phyloP scores from a whole-genome alignment of 495 filamentous ascomycete genomes.

The Alectoria sarmentosa region DNA sequence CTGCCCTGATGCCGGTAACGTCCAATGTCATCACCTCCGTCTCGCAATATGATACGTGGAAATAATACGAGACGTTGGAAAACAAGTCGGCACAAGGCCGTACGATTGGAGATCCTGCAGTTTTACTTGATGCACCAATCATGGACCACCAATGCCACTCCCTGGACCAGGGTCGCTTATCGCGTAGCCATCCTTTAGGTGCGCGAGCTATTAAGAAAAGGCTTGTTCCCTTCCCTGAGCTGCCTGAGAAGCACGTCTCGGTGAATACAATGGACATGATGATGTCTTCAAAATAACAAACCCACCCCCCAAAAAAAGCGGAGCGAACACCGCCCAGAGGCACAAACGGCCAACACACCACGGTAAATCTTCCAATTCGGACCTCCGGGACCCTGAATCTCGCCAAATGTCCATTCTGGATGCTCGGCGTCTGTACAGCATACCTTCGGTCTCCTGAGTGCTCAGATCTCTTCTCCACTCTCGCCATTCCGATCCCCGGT shows the following conservation, averaged over 20 bases:
- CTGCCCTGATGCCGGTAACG: background rate
- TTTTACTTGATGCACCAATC: background rate
- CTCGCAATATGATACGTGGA: background rate
- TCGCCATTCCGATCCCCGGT: background rate
- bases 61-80: background rate
- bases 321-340: background rate
- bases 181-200: conserved; percentile 11
- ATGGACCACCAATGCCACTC: no score
- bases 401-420: background rate
- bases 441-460: background rate
- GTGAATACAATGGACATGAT: conserved; percentile 8
- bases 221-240: background rate
- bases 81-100: background rate
- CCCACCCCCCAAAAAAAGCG: background rate
- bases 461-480: background rate
- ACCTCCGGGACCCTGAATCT: background rate
- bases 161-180: background rate
- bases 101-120: background rate
- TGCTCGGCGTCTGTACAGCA: background rate
- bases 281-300: background rate
- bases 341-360: background rate
- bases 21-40: background rate
- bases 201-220: conserved; percentile 4
- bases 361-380: background rate
- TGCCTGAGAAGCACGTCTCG: conserved; percentile 13